Percentiles rank a stretch among this genome's conserved stretches.
Conservation (phyloP, 73 alveolate genomes). For the Diophrys appendiculata region DNA sequence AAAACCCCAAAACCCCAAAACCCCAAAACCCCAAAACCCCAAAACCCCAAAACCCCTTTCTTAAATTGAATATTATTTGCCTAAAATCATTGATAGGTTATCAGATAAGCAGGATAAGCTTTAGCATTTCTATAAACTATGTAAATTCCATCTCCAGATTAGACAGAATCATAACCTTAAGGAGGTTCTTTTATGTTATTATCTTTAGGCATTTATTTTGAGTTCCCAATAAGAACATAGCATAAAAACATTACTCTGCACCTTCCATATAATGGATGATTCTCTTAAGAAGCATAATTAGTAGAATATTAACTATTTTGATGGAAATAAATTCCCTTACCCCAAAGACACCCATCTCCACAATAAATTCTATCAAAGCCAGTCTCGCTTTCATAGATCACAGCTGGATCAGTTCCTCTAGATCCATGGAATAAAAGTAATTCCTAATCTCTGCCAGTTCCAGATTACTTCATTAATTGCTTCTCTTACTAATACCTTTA, state of each 20-base stretch:
- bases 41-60: no score
- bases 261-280: no score
- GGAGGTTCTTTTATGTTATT: not conserved
- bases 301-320: not conserved
- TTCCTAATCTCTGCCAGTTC: not conserved
- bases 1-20: no score
- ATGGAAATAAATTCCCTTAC: constrained; percentile 5
- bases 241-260: not conserved
- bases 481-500: not conserved
- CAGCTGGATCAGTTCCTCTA: not conserved
- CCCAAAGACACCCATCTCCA: not conserved
- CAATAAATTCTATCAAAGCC: constrained; percentile 7
- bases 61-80: no score
- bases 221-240: not conserved
- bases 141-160: constrained; percentile 1
- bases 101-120: not conserved
- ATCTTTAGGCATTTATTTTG: not conserved
- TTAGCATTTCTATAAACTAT: not conserved
- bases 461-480: not conserved
- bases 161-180: constrained; percentile 8
- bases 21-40: no score
- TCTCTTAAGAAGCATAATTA: not conserved
- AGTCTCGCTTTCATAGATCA: constrained; percentile 4
- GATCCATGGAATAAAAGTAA: constrained; percentile 4
- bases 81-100: not conserved